Evolutionary conservation across 2,329 filamentous ascomycete genomes (phyloP), one percentile per base, ranked within the genome.

Genomic region (Verticillium longisporum): DNA sequence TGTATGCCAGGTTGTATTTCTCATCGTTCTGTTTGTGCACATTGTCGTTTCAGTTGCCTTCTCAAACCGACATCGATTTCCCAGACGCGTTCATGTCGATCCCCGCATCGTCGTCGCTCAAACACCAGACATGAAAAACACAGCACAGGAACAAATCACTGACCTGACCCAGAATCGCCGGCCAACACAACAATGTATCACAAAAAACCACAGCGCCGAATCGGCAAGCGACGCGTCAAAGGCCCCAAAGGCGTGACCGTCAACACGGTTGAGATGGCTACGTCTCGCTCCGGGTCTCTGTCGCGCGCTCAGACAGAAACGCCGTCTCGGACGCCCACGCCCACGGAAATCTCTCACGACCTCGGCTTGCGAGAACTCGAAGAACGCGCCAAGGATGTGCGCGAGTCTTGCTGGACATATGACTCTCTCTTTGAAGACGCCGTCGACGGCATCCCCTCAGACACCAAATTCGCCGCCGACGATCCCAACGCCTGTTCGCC

Each of bases 401-500:
- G 75, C 61, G 82, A 84, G 58, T 80, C 80, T 13, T 64, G 61
- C 57, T 88, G 85, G 85, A 86, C 88, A 67, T 83, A 81, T 6
- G 83, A 88, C 65, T 88, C 85, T 32, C 73, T 89, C 2, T 86
- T 86, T 63, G 85, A 85, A 64, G 86, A 88, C 67, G 78, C 81
- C 37, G 76, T 89, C 59, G 83, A 87, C 60, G 80, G 85, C 61
- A 70, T 88, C 63, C 76, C 77, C 55, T 80, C 86, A 37, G 72
- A 78, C 67, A 76, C 41, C 10, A 50, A 50, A 21, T 50, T 50
- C 41, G 41, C 41, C 41, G n/a, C 41, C 3, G 41, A 50, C 60
- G 76, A 76, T 67, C 70, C 83, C 41, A 82, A 82, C 62, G 76
- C 77, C 32, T 91, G 88, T 75, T 87, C 86, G 1, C 78, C 86